phyloP scores from a whole-genome alignment of 169 alveolate genomes.

The Plasmodium knowlesi region DNA sequence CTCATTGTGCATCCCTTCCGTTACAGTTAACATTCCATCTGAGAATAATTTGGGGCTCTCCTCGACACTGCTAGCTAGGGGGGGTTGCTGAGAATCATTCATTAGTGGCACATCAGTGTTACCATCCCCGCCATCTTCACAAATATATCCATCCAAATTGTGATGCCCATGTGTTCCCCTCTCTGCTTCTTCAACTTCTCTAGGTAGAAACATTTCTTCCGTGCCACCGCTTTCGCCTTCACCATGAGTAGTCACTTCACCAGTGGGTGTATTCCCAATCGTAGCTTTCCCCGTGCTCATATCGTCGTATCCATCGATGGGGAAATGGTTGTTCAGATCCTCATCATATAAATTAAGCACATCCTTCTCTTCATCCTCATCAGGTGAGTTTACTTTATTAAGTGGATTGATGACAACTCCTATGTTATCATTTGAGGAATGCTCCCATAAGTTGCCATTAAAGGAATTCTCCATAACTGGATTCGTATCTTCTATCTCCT shows the following conservation, averaged over 20 bases:
- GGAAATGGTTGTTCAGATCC: background rate
- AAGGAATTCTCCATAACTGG: background rate
- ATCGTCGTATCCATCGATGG: background rate
- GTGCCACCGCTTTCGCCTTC: background rate
- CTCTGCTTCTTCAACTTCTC: background rate
- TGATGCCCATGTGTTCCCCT: background rate
- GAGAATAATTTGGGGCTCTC: background rate
- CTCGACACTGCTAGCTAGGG: background rate
- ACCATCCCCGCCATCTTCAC: background rate
- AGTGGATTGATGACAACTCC: background rate
- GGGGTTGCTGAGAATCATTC: background rate
- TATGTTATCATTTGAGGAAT: background rate
- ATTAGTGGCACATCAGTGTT: background rate
- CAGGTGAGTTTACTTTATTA: background rate
- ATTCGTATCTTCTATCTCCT: background rate
- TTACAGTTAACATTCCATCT: background rate
- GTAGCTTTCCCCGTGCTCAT: background rate
- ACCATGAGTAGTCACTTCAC: background rate
- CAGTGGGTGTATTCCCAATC: background rate
- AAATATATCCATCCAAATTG: background rate
- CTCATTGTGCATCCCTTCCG: background rate
- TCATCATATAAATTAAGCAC: background rate
- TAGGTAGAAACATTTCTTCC: background rate
- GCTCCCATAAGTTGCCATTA: background rate
- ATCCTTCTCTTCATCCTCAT: background rate